Evolutionary conservation across 2,329 filamentous ascomycete species (phyloP), one percentile per base, ranked within the genome.

Genomic region (Arthrobotrys entomopaga): DNA sequence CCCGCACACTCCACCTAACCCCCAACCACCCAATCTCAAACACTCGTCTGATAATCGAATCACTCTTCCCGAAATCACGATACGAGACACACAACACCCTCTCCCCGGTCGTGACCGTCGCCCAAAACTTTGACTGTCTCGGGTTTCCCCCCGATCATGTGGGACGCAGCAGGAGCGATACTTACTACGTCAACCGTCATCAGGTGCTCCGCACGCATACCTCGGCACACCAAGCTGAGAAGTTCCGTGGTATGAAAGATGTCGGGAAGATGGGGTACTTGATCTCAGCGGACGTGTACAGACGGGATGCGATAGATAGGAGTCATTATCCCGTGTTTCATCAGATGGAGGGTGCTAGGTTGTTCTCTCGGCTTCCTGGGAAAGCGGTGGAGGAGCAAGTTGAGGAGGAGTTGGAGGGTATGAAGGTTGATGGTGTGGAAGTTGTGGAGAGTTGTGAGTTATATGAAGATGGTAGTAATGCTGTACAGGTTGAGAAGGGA

Each of bases 321-420:
- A 95, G 90, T 78, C 95, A 99, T 82, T 98, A 98, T 82, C 95
- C 95, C 0, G 88, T 96, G 70, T 99, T 99, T 82, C 95, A 99
- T 82, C 95, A 99, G 83, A 98, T 98, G 93, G 95, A 99, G 81
- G 94, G 93, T 11, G 94, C 94, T 7, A 86, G 90, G 78, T 90
- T 93, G 63, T 99, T 95, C 94, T 90, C 95, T 80, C 87, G 92
- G 50, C n/a, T 6, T 7, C 84, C 42, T 5, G 85, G 84, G 16
- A 86, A 90, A 76, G 81, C 93, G 16, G 88, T 98, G 6, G 87
- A 86, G 83, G 85, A 85, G 40, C 92, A 96, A 79, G 56, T 79
- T 11, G 76, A 61, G 43, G 67, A 43, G 22, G 53, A 49, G 38
- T 78, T 96, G 26, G 86, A 88, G 61, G 85, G 83, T 63, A 85